These are phyloP conservation scores for Vitis labrusca DNA, from an alignment of 164 flowering plant genomes.

Conservation along the genomic window DNA sequence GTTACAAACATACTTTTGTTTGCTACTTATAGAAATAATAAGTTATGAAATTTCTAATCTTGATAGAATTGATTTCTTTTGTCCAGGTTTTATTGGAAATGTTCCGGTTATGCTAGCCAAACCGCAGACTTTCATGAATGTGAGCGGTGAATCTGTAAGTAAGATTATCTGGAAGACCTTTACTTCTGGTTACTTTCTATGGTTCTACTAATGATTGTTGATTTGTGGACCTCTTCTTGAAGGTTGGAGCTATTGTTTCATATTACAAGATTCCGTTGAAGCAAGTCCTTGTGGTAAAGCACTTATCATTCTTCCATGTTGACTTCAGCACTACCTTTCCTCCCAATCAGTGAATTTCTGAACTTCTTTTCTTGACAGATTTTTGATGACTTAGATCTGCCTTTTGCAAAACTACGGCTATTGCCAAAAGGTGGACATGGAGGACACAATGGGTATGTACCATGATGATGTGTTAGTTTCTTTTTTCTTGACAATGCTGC, in stretches of 20 bases:
- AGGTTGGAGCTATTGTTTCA: conserved; percentile 86
- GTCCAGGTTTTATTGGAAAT: conserved; percentile 72
- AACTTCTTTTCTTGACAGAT: conserved; percentile 39
- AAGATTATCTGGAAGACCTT: conserved; percentile 20
- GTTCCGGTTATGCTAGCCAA: conserved; percentile 92
- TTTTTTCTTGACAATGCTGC: neutral
- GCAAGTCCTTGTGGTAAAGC: conserved; percentile 87
- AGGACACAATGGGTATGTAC: conserved; percentile 90
- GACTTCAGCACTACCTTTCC: neutral
- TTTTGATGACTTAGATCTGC: conserved; percentile 90
- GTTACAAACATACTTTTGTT: no score
- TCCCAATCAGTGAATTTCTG: neutral
- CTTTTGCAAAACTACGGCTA: conserved; percentile 79
- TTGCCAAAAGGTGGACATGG: conserved; percentile 98
- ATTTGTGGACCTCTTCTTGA: conserved; percentile 13
- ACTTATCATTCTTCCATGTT: neutral
- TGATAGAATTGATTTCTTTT: conserved; percentile 2
- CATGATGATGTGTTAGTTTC: neutral
- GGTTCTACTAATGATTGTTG: conserved; percentile 2
- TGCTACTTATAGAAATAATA: no score
- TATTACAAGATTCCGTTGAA: conserved; percentile 89
- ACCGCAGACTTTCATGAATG: conserved; percentile 97
- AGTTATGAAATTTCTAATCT: conserved; percentile 1
- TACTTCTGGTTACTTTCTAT: neutral
- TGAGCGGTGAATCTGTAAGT: conserved; percentile 98